These are phyloP conservation scores for Suillus cothurnatus DNA, from an alignment of 768 basidiomycete genomes.

Conservation along the genomic window DNA sequence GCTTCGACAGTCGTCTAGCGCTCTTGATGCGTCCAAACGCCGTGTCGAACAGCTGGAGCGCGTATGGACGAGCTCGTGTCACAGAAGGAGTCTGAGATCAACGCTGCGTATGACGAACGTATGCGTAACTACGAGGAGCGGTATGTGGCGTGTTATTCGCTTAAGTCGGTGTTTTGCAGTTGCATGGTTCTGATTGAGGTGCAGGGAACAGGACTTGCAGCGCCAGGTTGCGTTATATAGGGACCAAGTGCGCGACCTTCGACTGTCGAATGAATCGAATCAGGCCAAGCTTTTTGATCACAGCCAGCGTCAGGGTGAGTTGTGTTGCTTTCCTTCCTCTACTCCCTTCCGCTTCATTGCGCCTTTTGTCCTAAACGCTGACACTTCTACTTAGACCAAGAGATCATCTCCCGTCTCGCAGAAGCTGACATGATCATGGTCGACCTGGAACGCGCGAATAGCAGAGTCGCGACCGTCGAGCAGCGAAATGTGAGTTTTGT, in stretches of 20 bases:
- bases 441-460: too few species aligned
- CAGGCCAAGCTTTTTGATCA: conserved; percentile 93
- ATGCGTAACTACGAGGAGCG: conserved; percentile 95
- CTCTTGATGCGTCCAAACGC: too few species aligned
- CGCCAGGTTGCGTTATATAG: conserved; percentile 89
- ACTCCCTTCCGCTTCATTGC: neutral
- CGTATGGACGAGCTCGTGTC: conserved; percentile 18
- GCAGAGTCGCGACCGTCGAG: too few species aligned
- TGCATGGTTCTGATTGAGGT: neutral
- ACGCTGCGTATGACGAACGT: conserved; percentile 96
- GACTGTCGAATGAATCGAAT: conserved; percentile 87
- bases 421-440: too few species aligned
- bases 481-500: too few species aligned
- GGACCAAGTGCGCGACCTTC: conserved; percentile 87
- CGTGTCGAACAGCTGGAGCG: too few species aligned
- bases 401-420: too few species aligned
- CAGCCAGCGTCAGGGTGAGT: conserved; percentile 82
- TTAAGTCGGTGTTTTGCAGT: neutral
- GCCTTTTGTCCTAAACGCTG: neutral
- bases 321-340: neutral
- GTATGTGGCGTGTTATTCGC: conserved; percentile 42
- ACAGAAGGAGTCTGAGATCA: conserved; percentile 95
- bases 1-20: conserved; percentile 69
- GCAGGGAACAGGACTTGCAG: conserved; percentile 89
- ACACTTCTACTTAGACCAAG: too few species aligned